These are phyloP conservation scores for Apiotrichum sp. DNA, from an alignment of 1,284 basidiomycete species.

Conservation along the genomic window DNA sequence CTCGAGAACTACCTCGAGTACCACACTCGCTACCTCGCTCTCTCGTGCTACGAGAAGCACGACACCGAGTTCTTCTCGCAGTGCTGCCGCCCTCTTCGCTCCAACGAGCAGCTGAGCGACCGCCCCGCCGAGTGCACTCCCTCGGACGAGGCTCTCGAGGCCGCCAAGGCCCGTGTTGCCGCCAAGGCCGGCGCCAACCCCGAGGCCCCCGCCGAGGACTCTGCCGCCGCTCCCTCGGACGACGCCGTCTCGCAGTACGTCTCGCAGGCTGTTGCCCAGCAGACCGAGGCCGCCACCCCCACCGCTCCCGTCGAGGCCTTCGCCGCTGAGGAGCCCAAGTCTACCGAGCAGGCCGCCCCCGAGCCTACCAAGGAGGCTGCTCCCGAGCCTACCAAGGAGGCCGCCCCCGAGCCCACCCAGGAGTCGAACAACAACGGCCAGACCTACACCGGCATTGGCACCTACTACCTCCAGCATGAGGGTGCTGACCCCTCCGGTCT, in stretches of 20 bases:
- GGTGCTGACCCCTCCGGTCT: constrained; percentile 58
- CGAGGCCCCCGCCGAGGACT: constrained; percentile 20
- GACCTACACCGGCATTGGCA: constrained; percentile 48
- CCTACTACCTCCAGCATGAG: constrained; percentile 66
- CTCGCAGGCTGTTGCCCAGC: constrained; percentile 9
- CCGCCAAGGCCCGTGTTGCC: constrained; percentile 22
- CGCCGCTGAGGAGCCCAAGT: constrained; percentile 3
- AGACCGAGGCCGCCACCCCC: constrained; percentile 4
- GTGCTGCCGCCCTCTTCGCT: constrained; percentile 55
- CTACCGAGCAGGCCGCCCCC: constrained; percentile 10
- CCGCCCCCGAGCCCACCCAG: constrained; percentile 3
- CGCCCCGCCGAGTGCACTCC: constrained; percentile 56
- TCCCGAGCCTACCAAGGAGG: not conserved
- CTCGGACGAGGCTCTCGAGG: constrained; percentile 25
- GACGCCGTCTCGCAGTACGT: constrained; percentile 14
- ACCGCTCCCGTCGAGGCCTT: constrained; percentile 11
- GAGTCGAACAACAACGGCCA: not conserved
- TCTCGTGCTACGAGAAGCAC: constrained; percentile 56
- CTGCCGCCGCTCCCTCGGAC: constrained; percentile 24
- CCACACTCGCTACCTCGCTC: constrained; percentile 58
- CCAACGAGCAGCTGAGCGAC: constrained; percentile 52
- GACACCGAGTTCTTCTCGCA: constrained; percentile 57
- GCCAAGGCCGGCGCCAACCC: constrained; percentile 15
- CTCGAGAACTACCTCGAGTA: constrained; percentile 58
- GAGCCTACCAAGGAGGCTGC: constrained; percentile 17